Evolutionary conservation across 768 basidiomycete species (phyloP), one percentile per base, ranked within the genome.

Genomic region (Termitomyces sp.): DNA sequence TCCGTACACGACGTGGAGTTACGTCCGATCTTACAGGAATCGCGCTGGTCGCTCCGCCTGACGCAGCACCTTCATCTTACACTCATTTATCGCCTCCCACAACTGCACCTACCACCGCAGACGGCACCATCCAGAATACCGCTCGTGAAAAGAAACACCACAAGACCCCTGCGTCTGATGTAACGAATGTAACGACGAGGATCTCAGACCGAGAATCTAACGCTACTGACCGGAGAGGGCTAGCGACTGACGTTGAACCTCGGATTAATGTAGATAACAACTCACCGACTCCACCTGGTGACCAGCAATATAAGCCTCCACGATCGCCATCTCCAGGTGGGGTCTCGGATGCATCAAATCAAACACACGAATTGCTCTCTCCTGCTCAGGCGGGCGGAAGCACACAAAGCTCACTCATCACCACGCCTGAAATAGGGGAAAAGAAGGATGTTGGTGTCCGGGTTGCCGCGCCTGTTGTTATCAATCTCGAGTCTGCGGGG

Each of bases 41-140:
- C 28, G 85, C 89, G 56, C 78, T 91, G 64, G 85, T 91, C 62
- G 87, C 87, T 57, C 90, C 89, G 54, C 88, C 89, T 42, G 90
- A 90, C 71, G 86, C 85, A 64, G 79, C 84, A 9, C 79, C 81
- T 16, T 75, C 70, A 50, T 73, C 79, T 15, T 84, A 86, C 67
- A 77, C 83, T 33, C 79, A 81, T 57, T 75, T 87, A 50, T 77
- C 82, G 5, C 82, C 84, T 58, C 84, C 84, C 15, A 70, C 79
- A 22, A 76, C 81, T 33, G 79, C 81, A 13, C 84, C 86, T 62
- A 66, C 76, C 44, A 67, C 69, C 33, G 67, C 60, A 64, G 68
- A 70, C 66, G 13, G 48, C 33, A 52, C 3, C 18, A 36, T 36
- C 45, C 63, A 62, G 35, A 58, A 62, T 44, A 39, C 20, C 45